Percentiles rank a stretch among this genome's conserved stretches.
Evolutionary conservation across 2,329 filamentous ascomycete species (phyloP).

Genomic region (Aurifilum marmelostoma): DNA sequence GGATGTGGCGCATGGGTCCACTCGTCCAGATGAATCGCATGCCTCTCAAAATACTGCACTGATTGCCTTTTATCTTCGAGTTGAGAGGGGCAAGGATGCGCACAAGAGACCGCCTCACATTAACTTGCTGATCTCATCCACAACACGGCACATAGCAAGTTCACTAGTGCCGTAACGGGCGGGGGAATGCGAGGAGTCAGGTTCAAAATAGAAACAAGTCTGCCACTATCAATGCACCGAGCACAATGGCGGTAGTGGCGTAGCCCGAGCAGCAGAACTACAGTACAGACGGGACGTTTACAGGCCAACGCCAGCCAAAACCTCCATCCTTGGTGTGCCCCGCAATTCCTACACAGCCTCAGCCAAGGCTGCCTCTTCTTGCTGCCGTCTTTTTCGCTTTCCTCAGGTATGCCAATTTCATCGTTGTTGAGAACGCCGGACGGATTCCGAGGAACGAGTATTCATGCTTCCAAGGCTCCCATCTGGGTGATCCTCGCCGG

Average conservation of each 20-base stretch:
- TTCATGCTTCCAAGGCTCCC: background rate
- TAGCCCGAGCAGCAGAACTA: background rate
- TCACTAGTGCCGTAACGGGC: background rate
- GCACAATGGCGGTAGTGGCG: background rate
- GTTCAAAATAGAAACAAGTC: conserved; percentile 13
- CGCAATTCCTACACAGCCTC: conserved; percentile 3
- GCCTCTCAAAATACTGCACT: background rate
- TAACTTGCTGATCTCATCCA: background rate
- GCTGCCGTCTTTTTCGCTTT: background rate
- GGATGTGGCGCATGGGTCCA: background rate
- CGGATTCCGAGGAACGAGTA: background rate
- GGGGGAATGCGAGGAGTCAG: background rate
- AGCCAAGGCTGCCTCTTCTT: background rate
- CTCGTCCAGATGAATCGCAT: background rate
- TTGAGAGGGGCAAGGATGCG: background rate
- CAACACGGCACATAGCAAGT: background rate
- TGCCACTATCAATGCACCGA: background rate
- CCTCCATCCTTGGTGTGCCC: background rate
- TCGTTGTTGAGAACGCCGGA: background rate
- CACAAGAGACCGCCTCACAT: background rate
- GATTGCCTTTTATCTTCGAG: background rate
- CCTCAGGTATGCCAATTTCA: background rate
- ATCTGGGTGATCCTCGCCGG: background rate
- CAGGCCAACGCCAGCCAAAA: background rate
- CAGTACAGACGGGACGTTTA: background rate